Conservation (phyloP, 768 basidiomycete species). For the Phlegmacium glaucopus region DNA sequence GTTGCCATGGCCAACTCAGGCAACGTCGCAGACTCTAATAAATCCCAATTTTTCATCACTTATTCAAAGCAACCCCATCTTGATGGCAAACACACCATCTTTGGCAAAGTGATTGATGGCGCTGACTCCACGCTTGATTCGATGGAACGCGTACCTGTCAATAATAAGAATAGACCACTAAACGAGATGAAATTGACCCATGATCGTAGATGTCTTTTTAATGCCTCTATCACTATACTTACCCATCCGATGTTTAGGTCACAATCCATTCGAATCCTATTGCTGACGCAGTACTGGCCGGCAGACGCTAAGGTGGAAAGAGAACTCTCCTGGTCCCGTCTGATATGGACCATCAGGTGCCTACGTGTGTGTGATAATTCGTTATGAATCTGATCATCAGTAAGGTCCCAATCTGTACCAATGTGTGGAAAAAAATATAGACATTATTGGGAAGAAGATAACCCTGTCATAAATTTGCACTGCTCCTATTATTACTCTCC, state of each 20-base stretch:
- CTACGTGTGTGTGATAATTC: too few relatives aligned
- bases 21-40: slow-evolving; percentile 89
- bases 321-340: background rate
- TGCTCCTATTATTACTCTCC: too few relatives aligned
- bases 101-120: slow-evolving; percentile 98
- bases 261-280: slow-evolving; percentile 95
- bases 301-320: slow-evolving; percentile 24
- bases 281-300: slow-evolving; percentile 65
- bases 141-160: slow-evolving; percentile 93
- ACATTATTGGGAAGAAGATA: slow-evolving; percentile 2
- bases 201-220: slow-evolving; percentile 44
- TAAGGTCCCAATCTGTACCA: slow-evolving; percentile 9
- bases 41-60: slow-evolving; percentile 85
- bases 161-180: slow-evolving; percentile 84
- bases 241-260: slow-evolving; percentile 40
- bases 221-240: slow-evolving; percentile 4
- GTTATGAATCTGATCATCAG: too few relatives aligned
- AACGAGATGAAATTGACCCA: slow-evolving; percentile 79
- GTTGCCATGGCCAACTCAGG: slow-evolving; percentile 99
- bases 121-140: slow-evolving; percentile 89
- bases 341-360: background rate
- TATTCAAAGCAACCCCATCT: slow-evolving; percentile 93
- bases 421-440: slow-evolving; percentile 16
- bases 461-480: too few relatives aligned
- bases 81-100: slow-evolving; percentile 92